Conservation (phyloP, 148 eudicot genomes). For the Nepenthes gracilis region DNA sequence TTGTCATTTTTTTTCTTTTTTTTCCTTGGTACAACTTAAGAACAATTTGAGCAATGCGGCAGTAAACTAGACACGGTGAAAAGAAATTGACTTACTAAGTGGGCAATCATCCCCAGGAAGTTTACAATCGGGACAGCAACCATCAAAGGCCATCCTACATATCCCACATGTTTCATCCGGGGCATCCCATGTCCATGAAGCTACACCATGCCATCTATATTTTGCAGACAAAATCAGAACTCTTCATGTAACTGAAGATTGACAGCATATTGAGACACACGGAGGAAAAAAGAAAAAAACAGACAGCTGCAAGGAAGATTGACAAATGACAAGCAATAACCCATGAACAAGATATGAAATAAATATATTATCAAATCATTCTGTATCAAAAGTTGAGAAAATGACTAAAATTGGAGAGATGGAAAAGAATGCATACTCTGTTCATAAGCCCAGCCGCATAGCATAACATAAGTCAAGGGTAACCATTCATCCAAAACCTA, state of each 20-base stretch:
- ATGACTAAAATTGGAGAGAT: neutral
- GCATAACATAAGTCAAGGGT: neutral
- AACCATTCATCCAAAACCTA: neutral
- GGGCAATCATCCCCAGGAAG: constrained; percentile 98
- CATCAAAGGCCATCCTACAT: constrained; percentile 96
- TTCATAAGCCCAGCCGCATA: constrained; percentile 8
- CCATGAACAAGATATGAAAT: too few relatives aligned
- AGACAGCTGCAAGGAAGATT: too few relatives aligned
- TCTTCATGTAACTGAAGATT: too few relatives aligned
- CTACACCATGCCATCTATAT: constrained; percentile 88
- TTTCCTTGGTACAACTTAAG: too few relatives aligned
- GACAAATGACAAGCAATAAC: too few relatives aligned
- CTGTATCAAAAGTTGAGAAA: neutral
- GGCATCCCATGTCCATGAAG: constrained; percentile 99
- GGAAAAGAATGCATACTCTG: constrained; percentile 28
- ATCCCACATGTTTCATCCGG: constrained; percentile 98
- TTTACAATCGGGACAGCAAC: constrained; percentile 97
- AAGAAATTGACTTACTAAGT: constrained; percentile 38
- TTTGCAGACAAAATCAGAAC: neutral
- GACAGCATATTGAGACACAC: neutral
- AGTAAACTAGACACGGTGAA: too few relatives aligned
- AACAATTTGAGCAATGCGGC: too few relatives aligned
- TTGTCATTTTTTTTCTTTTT: too few relatives aligned
- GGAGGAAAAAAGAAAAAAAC: neutral
- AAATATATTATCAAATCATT: neutral